Base-by-base conservation (phyloP, 2,329 filamentous ascomycete species). In the Colletotrichum higginsianum region DNA sequence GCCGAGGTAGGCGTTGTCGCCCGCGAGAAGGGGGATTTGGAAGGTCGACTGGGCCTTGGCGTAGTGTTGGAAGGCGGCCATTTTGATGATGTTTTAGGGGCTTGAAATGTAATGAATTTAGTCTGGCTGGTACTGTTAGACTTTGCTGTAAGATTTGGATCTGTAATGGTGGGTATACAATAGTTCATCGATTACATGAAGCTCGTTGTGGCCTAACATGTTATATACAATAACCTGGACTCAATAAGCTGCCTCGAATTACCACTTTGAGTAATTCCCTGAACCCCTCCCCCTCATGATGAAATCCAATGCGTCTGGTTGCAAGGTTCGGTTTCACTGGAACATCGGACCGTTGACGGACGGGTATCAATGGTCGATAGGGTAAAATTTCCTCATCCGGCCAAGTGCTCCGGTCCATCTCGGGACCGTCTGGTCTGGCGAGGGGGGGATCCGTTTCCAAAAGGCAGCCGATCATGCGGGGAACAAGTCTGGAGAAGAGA, bases 1-100 rank as follows among this genome's bases (percentile, higher is more conserved):
- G 52, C 90, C 90, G 4, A 93, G 85, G 78, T 85, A 93, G 40
- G 90, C 90, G 77, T 93, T 93, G 73, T 92, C 88, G 75, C 91
- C 91, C 46, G 90, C 89, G 72, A 93, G 90, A 58, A 91, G 85
- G 7, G 90, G 90, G 4, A 90, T 90, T 76, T 91, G 89, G 81
- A 88, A 92, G 49, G 82, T 84, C 35, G 83, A 85, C 78, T 92
- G 89, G 0, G 89, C 89, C 77, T 90, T 85, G 61, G 85, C 77
- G 79, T 86, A 88, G 81, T 92, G 86, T 62, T 82, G 84, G 79
- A 89, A 85, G 63, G 79, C 76, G 40, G 81, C 66, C 82, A 82
- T 84, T 73, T 52, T 79, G 69, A 30, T 79, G 69, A 30, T 3
- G 7, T 18, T 18, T 40, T 4, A 18, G 16, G 4, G 9, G n/a